Evolutionary conservation across 805 yeast species (phyloP).

Genomic region (Candida caryicola): DNA sequence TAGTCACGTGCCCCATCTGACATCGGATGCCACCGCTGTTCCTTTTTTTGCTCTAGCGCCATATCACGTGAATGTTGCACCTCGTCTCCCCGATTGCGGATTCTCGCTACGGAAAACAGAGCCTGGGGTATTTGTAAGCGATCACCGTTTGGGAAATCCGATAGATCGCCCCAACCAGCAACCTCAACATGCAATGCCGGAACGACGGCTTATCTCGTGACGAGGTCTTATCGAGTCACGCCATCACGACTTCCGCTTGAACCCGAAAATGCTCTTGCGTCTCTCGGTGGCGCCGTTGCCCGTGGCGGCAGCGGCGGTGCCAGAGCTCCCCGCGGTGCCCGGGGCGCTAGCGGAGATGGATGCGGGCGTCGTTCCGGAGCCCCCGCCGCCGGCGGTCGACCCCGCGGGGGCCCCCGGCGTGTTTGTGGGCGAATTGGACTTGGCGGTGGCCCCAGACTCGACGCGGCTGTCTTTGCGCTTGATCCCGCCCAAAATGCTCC

Average conservation of each 20-base stretch:
- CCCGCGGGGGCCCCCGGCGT: neutral
- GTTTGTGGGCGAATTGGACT: neutral
- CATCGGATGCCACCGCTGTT: neutral
- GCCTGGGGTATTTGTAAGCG: neutral
- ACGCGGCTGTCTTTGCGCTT: conserved; percentile 28
- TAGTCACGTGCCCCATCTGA: neutral
- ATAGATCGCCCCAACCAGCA: no score
- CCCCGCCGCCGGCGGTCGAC: no score
- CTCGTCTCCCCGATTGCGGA: neutral
- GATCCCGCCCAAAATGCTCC: conserved; percentile 30
- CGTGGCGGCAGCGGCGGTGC: neutral
- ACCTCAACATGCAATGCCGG: no score
- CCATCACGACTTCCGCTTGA: conserved; percentile 33
- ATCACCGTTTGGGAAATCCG: neutral
- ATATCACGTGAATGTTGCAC: neutral
- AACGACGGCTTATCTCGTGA: no score
- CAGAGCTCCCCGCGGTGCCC: neutral
- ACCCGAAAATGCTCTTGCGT: conserved; percentile 36
- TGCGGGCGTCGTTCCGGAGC: no score
- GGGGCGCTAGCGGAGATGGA: no score
- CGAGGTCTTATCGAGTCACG: no score
- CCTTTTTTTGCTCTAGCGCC: neutral
- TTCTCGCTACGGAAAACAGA: no score
- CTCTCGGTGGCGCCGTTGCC: conserved; percentile 6
- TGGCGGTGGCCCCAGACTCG: neutral